These are phyloP conservation scores for Ustanciosporium gigantosporum DNA, from an alignment of 1,284 basidiomycete genomes.

Conservation along the genomic window DNA sequence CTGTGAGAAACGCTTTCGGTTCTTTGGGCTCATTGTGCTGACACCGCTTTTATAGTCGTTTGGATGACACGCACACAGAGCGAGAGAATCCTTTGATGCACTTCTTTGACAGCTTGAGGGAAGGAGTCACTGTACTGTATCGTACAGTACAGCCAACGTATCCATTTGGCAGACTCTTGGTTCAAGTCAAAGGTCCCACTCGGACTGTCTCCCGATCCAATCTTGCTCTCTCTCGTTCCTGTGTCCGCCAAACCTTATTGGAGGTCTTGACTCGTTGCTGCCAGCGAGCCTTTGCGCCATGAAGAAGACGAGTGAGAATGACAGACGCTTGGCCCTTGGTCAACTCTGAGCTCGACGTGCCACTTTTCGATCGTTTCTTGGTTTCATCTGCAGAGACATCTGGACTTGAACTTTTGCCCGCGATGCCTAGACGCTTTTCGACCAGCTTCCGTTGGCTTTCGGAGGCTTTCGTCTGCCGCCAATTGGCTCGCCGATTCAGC, in stretches of 20 bases:
- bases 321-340: conserved; percentile 48
- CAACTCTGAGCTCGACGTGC: conserved; percentile 1
- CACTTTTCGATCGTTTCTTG: conserved; percentile 23
- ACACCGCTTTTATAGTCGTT: too few relatives aligned
- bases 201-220: conserved; percentile 25
- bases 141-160: too few relatives aligned
- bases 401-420: background rate
- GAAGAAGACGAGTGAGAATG: conserved; percentile 39
- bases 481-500: conserved; percentile 65
- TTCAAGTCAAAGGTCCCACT: conserved; percentile 34
- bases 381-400: background rate
- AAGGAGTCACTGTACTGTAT: too few relatives aligned
- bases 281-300: conserved; percentile 44
- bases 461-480: conserved; percentile 73
- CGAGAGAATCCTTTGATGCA: too few relatives aligned
- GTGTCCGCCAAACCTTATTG: conserved; percentile 21
- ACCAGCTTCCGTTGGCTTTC: conserved; percentile 71
- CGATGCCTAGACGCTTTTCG: conserved; percentile 66
- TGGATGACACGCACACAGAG: too few relatives aligned
- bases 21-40: too few relatives aligned
- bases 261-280: conserved; percentile 24
- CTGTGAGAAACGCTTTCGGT: too few relatives aligned
- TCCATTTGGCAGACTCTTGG: too few relatives aligned
- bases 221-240: conserved; percentile 28
- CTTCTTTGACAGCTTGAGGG: too few relatives aligned